Evolutionary conservation across 148 eudicot genomes (phyloP).

Genomic region (Simmondsia chinensis): DNA sequence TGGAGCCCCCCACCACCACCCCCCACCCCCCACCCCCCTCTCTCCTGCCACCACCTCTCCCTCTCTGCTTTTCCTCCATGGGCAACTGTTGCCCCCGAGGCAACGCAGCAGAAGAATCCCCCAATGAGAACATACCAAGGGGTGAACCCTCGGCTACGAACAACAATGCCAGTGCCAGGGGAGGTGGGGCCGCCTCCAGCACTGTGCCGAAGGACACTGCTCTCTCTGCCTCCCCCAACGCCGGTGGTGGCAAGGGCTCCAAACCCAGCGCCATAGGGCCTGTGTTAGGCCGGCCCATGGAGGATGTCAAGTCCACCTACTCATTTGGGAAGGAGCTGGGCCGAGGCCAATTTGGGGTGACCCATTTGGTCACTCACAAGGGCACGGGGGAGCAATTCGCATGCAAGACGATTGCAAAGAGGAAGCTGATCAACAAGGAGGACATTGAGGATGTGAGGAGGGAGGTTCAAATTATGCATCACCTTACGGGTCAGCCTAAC

Average conservation of each 20-base stretch:
- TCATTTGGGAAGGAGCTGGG: slow-evolving; percentile 4
- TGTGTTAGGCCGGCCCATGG: too few species aligned
- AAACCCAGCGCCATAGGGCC: too few species aligned
- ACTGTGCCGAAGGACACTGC: too few species aligned
- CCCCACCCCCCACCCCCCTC: too few species aligned
- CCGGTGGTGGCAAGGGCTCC: too few species aligned
- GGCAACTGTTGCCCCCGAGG: slow-evolving; percentile 4
- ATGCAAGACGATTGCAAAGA: slow-evolving; percentile 1
- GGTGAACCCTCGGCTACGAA: not conserved
- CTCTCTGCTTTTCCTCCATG: slow-evolving; percentile 1
- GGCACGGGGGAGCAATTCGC: slow-evolving; percentile 1
- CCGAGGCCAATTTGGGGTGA: slow-evolving; percentile 1
- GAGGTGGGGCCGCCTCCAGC: too few species aligned
- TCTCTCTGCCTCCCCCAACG: too few species aligned
- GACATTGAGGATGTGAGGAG: slow-evolving; percentile 1
- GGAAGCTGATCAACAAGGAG: not conserved
- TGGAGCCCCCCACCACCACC: too few species aligned
- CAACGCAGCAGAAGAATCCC: slow-evolving; percentile 3
- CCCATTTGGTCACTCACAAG: slow-evolving; percentile 1
- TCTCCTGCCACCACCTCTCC: too few species aligned
- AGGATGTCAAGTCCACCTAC: too few species aligned
- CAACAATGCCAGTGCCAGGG: too few species aligned
- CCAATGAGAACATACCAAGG: not conserved
- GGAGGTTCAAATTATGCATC: slow-evolving; percentile 2
- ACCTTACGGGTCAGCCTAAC: slow-evolving; percentile 1